These are phyloP conservation scores for Fagus crenata DNA, from an alignment of 306 rosid genomes.

Conservation along the genomic window DNA sequence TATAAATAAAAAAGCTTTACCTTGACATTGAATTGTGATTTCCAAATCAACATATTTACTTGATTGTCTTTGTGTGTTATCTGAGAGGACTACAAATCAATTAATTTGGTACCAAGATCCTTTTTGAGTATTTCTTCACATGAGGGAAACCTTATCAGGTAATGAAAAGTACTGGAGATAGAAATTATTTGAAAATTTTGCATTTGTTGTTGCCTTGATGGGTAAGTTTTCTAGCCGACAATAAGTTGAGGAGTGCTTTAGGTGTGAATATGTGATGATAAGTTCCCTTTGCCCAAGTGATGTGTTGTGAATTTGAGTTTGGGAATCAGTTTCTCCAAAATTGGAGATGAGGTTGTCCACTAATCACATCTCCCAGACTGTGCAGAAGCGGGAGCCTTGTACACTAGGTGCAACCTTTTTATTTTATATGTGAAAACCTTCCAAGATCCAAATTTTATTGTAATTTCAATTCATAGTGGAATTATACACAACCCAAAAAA, in stretches of 20 bases:
- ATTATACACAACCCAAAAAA: not conserved
- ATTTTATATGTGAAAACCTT: not conserved
- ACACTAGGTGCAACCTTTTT: rapidly evolving
- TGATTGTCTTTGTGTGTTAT: not conserved
- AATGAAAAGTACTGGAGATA: not conserved
- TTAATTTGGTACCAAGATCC: not conserved
- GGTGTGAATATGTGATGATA: too few species aligned
- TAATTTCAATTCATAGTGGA: not conserved
- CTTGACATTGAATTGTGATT: not conserved
- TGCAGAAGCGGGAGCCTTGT: too few species aligned
- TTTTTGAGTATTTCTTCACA: not conserved
- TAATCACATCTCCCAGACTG: too few species aligned
- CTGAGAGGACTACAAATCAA: not conserved
- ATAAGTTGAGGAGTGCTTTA: too few species aligned
- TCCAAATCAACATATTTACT: not conserved
- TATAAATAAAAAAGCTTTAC: not conserved
- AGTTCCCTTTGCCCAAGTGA: too few species aligned
- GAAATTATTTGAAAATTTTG: not conserved
- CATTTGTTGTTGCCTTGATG: too few species aligned
- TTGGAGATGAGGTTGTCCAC: too few species aligned
- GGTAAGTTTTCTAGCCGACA: too few species aligned
- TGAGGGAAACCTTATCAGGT: not conserved
- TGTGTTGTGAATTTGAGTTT: too few species aligned
- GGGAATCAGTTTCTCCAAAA: too few species aligned
- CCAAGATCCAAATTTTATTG: not conserved